Conservation (phyloP, 352 stramenopile genomes). For the Paralagenidium karlingii region DNA sequence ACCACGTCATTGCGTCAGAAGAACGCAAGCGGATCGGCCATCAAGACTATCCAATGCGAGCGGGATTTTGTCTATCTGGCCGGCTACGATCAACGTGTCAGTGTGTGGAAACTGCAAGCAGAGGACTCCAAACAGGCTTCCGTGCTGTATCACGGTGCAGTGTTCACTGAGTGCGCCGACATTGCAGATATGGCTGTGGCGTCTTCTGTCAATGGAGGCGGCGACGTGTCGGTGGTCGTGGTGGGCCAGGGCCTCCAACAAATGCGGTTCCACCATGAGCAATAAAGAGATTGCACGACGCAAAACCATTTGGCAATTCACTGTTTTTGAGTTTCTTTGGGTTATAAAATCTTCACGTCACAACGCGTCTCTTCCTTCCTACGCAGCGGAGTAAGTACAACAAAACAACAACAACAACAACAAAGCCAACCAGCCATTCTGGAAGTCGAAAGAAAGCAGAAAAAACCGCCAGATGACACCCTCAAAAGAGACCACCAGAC, state of each 20-base stretch:
- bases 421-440: no score
- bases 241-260: slow-evolving; percentile 72
- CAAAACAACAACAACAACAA: no score
- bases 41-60: slow-evolving; percentile 48
- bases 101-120: slow-evolving; percentile 32
- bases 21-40: slow-evolving; percentile 75
- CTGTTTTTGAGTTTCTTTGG: slow-evolving; percentile 2
- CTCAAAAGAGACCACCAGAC: no score
- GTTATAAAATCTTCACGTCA: not conserved
- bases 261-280: slow-evolving; percentile 19
- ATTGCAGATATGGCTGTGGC: slow-evolving; percentile 51
- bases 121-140: no score
- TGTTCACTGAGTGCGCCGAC: slow-evolving; percentile 70
- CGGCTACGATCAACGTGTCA: slow-evolving; percentile 82
- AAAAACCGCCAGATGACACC: no score
- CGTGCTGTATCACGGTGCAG: slow-evolving; percentile 43
- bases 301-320: slow-evolving; percentile 1
- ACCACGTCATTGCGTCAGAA: not conserved
- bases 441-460: not conserved
- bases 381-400: no score
- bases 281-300: not conserved
- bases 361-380: not conserved
- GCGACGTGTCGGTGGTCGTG: slow-evolving; percentile 24
- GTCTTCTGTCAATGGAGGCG: not conserved
- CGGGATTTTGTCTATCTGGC: slow-evolving; percentile 32